Percentiles rank a stretch among this genome's conserved stretches.
These are phyloP conservation scores for Lichenothelia convexa DNA, from an alignment of 495 filamentous ascomycete species.

Conservation along the genomic window DNA sequence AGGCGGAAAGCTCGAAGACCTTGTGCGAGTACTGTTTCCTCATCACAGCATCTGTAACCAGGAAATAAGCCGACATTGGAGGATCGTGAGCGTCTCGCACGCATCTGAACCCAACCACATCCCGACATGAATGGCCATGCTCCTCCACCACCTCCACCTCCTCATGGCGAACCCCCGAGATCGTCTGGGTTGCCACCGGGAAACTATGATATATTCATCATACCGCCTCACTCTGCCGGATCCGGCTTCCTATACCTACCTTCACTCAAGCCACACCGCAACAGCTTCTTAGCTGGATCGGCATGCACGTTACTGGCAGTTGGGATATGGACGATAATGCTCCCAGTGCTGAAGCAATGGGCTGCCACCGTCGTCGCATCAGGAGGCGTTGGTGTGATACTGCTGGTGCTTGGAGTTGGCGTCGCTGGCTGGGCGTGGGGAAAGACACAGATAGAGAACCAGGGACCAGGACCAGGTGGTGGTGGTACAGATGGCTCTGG, in stretches of 20 bases:
- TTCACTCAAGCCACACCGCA: constrained; percentile 63
- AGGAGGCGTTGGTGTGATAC: constrained; percentile 38
- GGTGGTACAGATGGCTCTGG: not conserved
- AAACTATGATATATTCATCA: constrained; percentile 94
- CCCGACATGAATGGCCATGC: too few relatives aligned
- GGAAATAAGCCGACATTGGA: too few relatives aligned
- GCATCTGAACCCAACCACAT: too few relatives aligned
- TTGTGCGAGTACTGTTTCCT: too few relatives aligned
- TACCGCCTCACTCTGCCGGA: constrained; percentile 83
- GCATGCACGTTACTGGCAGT: constrained; percentile 49
- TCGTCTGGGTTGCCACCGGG: constrained; percentile 49
- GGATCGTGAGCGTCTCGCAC: too few relatives aligned
- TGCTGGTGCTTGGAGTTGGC: constrained; percentile 49
- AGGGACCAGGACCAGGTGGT: constrained; percentile 6
- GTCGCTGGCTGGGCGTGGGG: constrained; percentile 61
- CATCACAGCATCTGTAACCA: too few relatives aligned
- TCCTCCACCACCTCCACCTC: constrained; percentile 21
- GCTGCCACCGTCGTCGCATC: constrained; percentile 38
- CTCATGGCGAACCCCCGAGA: constrained; percentile 19
- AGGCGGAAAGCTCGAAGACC: too few relatives aligned
- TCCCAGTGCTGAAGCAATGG: constrained; percentile 52
- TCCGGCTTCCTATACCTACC: constrained; percentile 87
- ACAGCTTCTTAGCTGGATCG: constrained; percentile 80
- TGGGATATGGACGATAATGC: constrained; percentile 45
- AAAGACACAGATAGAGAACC: constrained; percentile 36